Percentiles rank a stretch among this genome's conserved stretches.
These are phyloP conservation scores for Ogataea siamensis DNA, from an alignment of 805 yeast genomes.

Conservation along the genomic window DNA sequence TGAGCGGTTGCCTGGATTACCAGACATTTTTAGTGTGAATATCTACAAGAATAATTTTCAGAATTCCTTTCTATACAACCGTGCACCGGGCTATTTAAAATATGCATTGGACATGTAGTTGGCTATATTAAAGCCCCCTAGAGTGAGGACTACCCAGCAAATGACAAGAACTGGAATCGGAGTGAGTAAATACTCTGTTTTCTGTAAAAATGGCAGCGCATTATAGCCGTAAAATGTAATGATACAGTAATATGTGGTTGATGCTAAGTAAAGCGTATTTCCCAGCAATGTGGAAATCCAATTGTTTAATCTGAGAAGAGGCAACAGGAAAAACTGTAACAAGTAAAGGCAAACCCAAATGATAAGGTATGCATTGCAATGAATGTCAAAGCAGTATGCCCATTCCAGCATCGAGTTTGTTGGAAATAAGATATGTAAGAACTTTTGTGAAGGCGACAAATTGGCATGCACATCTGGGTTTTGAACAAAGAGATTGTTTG, in stretches of 20 bases:
- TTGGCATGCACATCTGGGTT: slow-evolving; percentile 1
- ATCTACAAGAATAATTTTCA: not conserved
- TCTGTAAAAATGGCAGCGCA: slow-evolving; percentile 64
- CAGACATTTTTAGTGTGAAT: slow-evolving; percentile 30
- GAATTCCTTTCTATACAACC: slow-evolving; percentile 12
- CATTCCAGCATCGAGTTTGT: slow-evolving; percentile 61
- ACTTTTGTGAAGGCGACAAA: slow-evolving; percentile 19
- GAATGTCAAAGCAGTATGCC: slow-evolving; percentile 94
- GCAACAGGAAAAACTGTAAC: slow-evolving; percentile 71
- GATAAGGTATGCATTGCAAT: slow-evolving; percentile 82
- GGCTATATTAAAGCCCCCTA: slow-evolving; percentile 73
- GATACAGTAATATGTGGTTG: slow-evolving; percentile 72
- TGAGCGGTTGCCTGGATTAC: slow-evolving; percentile 46
- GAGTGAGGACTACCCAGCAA: slow-evolving; percentile 54
- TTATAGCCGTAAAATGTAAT: slow-evolving; percentile 89
- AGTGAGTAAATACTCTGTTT: slow-evolving; percentile 57
- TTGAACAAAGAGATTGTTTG: slow-evolving; percentile 54
- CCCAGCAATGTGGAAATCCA: slow-evolving; percentile 74
- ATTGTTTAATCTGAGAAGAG: slow-evolving; percentile 61
- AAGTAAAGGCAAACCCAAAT: slow-evolving; percentile 77
- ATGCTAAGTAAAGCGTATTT: slow-evolving; percentile 70
- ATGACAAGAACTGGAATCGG: slow-evolving; percentile 63
- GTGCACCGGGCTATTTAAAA: slow-evolving; percentile 24
- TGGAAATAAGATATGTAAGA: slow-evolving; percentile 34
- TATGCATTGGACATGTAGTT: slow-evolving; percentile 51